A percentile compares a stretch with the other conserved stretches of the same genome.
These are phyloP conservation scores for Gracilariopsis chorda DNA, from an alignment of 23 red algal species.

Conservation along the genomic window DNA sequence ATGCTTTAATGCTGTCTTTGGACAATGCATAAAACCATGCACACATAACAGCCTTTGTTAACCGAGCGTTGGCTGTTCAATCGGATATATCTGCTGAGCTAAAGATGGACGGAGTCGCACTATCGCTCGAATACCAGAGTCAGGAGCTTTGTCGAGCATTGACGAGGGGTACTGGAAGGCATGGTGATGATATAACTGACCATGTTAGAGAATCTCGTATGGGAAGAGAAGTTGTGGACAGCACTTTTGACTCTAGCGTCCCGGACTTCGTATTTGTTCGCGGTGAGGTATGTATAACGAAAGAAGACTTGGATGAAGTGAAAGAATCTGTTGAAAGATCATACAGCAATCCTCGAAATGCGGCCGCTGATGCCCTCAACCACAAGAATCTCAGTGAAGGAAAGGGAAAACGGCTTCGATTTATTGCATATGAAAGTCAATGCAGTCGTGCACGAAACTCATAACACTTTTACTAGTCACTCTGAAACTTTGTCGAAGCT, in stretches of 20 bases:
- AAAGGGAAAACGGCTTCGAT: conserved; percentile 39
- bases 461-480: conserved; percentile 31
- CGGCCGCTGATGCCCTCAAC: conserved; percentile 77
- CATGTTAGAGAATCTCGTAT: conserved; percentile 57
- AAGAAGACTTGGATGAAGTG: conserved; percentile 46
- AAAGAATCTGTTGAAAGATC: conserved; percentile 36
- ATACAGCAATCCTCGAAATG: conserved; percentile 74
- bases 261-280: conserved; percentile 43
- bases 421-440: conserved; percentile 70
- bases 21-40: conserved; percentile 64
- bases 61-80: background rate
- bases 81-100: conserved; percentile 41
- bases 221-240: conserved; percentile 39
- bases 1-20: conserved; percentile 64
- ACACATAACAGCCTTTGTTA: conserved; percentile 46
- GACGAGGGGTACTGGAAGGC: conserved; percentile 59
- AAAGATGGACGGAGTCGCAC: conserved; percentile 80
- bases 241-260: background rate
- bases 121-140: conserved; percentile 50
- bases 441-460: background rate
- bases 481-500: conserved; percentile 35
- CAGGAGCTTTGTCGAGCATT: conserved; percentile 46
- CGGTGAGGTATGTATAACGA: conserved; percentile 74
- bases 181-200: conserved; percentile 69
- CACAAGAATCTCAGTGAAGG: conserved; percentile 45